These are phyloP conservation scores for Curvularia sp. DNA, from an alignment of 2,329 filamentous ascomycete genomes.

Conservation along the genomic window DNA sequence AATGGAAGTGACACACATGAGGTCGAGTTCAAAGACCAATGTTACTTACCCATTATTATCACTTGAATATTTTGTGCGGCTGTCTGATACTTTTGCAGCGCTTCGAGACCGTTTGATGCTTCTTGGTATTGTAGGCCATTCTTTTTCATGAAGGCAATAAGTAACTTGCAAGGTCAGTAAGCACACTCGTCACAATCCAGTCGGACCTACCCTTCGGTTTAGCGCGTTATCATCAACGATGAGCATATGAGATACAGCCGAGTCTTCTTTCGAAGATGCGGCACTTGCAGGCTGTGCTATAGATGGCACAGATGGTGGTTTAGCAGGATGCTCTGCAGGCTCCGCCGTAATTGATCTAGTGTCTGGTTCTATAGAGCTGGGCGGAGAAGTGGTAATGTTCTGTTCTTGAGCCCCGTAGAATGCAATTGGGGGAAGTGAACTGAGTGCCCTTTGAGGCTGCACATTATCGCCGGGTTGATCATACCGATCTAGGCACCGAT, in stretches of 20 bases:
- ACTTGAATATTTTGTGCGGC: slow-evolving; percentile 25
- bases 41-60: slow-evolving; percentile 44
- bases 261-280: not conserved
- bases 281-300: not conserved
- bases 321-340: not conserved
- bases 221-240: slow-evolving; percentile 52
- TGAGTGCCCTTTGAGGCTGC: not conserved
- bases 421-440: not conserved
- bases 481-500: slow-evolving; percentile 40
- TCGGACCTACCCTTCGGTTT: slow-evolving; percentile 44
- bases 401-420: not conserved
- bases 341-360: not conserved
- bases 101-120: slow-evolving; percentile 46
- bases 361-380: not conserved
- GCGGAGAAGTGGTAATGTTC: not conserved
- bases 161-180: slow-evolving; percentile 33
- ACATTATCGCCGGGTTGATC: slow-evolving; percentile 33
- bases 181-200: no score
- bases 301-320: not conserved
- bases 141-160: slow-evolving; percentile 44
- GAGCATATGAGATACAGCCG: slow-evolving; percentile 31
- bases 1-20: not conserved
- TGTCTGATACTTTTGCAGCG: slow-evolving; percentile 36
- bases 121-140: slow-evolving; percentile 31
- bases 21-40: not conserved